Evolutionary conservation across 495 filamentous ascomycete species (phyloP).

Genomic region (Xylaria sp.): DNA sequence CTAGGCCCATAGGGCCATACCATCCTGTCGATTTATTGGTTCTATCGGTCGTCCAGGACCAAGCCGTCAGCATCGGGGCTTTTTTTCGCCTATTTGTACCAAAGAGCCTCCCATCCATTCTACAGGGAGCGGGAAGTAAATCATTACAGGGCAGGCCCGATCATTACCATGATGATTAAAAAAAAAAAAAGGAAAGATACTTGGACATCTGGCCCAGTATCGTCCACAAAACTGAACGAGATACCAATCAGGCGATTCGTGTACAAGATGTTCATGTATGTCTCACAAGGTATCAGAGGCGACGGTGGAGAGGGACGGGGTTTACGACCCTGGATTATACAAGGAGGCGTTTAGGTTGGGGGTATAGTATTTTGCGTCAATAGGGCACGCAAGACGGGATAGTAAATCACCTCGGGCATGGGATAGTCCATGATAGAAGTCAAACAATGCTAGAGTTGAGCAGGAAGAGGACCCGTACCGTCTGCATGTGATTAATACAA

Average conservation of each 20-base stretch:
- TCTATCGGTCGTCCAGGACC: neutral
- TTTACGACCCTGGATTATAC: neutral
- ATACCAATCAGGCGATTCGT: neutral
- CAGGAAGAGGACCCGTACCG: neutral
- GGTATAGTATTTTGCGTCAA: neutral
- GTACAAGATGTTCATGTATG: neutral
- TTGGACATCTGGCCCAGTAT: neutral
- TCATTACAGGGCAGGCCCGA: neutral
- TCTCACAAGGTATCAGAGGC: neutral
- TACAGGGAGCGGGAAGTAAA: neutral
- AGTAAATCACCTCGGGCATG: too few relatives aligned
- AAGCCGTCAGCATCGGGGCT: neutral
- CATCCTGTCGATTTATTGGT: neutral
- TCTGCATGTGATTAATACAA: neutral
- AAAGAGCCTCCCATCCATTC: neutral
- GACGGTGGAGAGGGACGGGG: neutral
- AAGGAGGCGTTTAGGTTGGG: slow-evolving; percentile 7
- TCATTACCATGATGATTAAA: neutral
- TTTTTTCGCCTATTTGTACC: neutral
- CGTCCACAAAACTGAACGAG: neutral
- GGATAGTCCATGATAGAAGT: neutral
- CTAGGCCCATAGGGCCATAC: neutral
- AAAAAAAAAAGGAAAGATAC: neutral
- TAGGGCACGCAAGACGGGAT: neutral
- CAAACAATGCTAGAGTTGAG: neutral